A percentile compares a stretch with the other conserved stretches of the same genome.
phyloP scores from a whole-genome alignment of 2,329 filamentous ascomycete species.

The Eutypella sp. region DNA sequence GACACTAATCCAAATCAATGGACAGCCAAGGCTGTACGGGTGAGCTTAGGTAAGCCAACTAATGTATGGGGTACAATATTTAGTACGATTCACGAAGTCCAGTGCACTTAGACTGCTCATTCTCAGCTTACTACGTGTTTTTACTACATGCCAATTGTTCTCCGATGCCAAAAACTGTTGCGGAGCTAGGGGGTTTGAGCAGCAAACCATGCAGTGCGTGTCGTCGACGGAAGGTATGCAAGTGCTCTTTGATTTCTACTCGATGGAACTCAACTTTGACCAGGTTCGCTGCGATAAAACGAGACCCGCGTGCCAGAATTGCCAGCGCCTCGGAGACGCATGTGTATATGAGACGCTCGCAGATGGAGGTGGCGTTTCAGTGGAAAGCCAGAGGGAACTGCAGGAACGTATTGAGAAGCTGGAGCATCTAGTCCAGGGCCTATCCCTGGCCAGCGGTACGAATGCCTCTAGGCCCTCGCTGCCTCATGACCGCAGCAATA shows the following conservation, averaged over 20 bases:
- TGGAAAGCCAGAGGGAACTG: slow-evolving; percentile 1
- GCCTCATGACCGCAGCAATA: not conserved
- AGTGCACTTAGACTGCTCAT: not conserved
- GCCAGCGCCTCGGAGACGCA: slow-evolving; percentile 1
- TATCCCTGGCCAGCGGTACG: not conserved
- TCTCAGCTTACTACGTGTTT: not conserved
- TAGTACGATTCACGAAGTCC: not conserved
- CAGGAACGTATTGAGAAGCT: slow-evolving; percentile 3
- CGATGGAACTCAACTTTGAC: not conserved
- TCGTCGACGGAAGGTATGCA: not conserved
- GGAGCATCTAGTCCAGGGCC: slow-evolving; percentile 1
- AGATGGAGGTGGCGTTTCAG: not conserved
- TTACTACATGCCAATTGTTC: not conserved
- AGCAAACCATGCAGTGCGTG: not conserved
- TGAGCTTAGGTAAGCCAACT: no score
- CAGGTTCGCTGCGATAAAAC: slow-evolving; percentile 4
- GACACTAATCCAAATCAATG: no score
- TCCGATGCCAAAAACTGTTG: not conserved
- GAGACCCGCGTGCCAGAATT: slow-evolving; percentile 2
- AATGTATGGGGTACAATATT: no score
- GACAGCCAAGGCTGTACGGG: no score
- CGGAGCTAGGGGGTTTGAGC: not conserved
- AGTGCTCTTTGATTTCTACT: not conserved
- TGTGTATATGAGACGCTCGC: slow-evolving; percentile 2
- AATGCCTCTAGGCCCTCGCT: not conserved